Percentiles rank a stretch among this genome's conserved stretches.
phyloP scores from a whole-genome alignment of 2,329 filamentous ascomycete species.

The Xylariaceae sp. region DNA sequence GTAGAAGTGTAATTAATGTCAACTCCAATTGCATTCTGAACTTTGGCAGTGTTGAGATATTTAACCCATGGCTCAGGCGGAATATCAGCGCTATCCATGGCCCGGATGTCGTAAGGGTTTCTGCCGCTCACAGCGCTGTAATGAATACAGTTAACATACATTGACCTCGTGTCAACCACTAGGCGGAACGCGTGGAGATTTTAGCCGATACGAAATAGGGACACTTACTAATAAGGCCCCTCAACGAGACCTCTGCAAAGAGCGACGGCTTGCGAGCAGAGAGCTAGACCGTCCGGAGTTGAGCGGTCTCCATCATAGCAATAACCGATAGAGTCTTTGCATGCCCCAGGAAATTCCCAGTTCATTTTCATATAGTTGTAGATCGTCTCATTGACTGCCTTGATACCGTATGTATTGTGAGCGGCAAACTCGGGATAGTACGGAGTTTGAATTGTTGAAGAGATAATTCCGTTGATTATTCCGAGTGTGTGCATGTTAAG shows the following conservation, averaged over 20 bases:
- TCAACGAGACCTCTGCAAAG: constrained; percentile 65
- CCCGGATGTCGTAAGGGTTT: constrained; percentile 66
- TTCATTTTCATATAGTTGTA: constrained; percentile 63
- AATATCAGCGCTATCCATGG: constrained; percentile 59
- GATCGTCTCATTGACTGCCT: constrained; percentile 61
- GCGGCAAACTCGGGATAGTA: constrained; percentile 49
- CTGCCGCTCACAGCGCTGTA: constrained; percentile 50
- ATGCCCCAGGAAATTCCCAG: constrained; percentile 52
- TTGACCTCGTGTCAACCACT: too few species aligned
- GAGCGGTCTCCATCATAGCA: constrained; percentile 55
- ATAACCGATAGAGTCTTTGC: constrained; percentile 55
- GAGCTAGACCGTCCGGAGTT: constrained; percentile 45
- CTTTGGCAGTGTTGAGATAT: constrained; percentile 66
- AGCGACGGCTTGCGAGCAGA: constrained; percentile 60
- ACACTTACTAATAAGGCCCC: constrained; percentile 57
- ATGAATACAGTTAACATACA: constrained; percentile 6
- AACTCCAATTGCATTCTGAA: constrained; percentile 62
- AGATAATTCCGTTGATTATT: constrained; percentile 63
- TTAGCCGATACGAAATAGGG: too few species aligned
- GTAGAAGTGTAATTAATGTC: constrained; percentile 56
- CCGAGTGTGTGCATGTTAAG: constrained; percentile 61
- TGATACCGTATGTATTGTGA: constrained; percentile 51
- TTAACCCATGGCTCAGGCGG: constrained; percentile 65
- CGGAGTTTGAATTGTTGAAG: constrained; percentile 54
- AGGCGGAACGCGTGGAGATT: too few species aligned